These are phyloP conservation scores for Schizopora paradoxa DNA, from an alignment of 1,284 basidiomycete genomes.

Conservation along the genomic window DNA sequence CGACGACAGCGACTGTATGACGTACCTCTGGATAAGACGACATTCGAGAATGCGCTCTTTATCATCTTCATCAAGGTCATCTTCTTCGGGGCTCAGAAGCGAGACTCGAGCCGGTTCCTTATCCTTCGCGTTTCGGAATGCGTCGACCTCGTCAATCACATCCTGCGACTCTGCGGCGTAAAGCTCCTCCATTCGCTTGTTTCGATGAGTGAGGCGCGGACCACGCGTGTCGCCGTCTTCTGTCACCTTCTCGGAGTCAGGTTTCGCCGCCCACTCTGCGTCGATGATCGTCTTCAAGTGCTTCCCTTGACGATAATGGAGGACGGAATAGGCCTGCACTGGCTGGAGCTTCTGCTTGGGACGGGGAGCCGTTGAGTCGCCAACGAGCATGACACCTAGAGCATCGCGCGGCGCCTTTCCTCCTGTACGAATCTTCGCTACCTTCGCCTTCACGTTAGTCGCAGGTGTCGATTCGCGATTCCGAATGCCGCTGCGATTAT, in stretches of 20 bases:
- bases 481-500: background rate
- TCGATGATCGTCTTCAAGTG: background rate
- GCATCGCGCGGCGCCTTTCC: background rate
- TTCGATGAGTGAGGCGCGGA: background rate
- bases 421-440: background rate
- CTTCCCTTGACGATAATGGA: background rate
- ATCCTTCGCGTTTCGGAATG: background rate
- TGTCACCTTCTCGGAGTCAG: background rate
- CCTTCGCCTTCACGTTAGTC: too few species aligned
- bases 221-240: background rate
- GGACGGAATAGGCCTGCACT: conserved; percentile 2
- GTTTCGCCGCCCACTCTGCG: background rate
- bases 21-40: background rate
- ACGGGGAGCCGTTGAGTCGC: background rate
- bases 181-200: background rate
- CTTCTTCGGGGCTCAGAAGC: background rate
- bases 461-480: too few species aligned
- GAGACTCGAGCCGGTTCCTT: background rate
- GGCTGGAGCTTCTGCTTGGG: background rate
- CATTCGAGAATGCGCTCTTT: background rate
- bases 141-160: background rate
- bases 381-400: background rate
- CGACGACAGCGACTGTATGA: background rate
- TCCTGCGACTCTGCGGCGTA: background rate
- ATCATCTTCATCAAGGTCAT: background rate